Base-by-base conservation (phyloP, 495 filamentous ascomycete species). In the Geopyxis carbonaria region DNA sequence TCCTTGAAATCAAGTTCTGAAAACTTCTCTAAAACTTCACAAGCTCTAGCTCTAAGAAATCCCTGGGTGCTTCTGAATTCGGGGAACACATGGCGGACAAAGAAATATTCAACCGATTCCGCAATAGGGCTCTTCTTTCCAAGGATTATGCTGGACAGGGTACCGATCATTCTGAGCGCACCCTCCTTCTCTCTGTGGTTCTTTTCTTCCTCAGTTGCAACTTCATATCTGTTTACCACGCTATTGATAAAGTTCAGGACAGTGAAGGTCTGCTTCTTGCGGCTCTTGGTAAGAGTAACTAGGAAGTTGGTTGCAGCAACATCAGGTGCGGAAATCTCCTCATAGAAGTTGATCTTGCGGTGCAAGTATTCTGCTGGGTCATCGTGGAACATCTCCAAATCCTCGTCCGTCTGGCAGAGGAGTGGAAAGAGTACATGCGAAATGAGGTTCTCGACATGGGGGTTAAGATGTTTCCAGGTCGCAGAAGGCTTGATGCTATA, bases 51-150 rank as follows among this genome's bases (percentile, higher is more conserved):
- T 40, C 89, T 76, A 34, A 97, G 75, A 65, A 83, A 97, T 15
- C 91, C 91, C 50, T 93, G 80, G 13, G 76, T 72, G 57, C 81
- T 93, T 44, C 80, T 73, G 66, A 97, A 97, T 53, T 97, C 91
- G 7, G 89, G 89, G 65, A 97, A 95, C 42, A 97, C 89, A 47
- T 94, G 89, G 36, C 89, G 79, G 38, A 95, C 85, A 45, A 97
- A 80, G 68, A 97, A 97, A 55, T 89, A 93, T 61, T 97, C 89
- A n/a, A 94, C 87, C 62, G 94, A 83, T 48, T 91, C 78, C 25
- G 89, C 89, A 48, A 97, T 92, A 8, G 89, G 89, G 56, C 84
- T 93, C 66, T 93, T 93, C 67, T 95, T 97, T 35, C 82, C 84
- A 22, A 97, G 68, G 32, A 97, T 92, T 16, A 97, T 87, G 9